Evolutionary conservation across 148 eudicot species (phyloP), one percentile per base, ranked within the genome.

Genomic region (Arctostaphylos glauca): DNA sequence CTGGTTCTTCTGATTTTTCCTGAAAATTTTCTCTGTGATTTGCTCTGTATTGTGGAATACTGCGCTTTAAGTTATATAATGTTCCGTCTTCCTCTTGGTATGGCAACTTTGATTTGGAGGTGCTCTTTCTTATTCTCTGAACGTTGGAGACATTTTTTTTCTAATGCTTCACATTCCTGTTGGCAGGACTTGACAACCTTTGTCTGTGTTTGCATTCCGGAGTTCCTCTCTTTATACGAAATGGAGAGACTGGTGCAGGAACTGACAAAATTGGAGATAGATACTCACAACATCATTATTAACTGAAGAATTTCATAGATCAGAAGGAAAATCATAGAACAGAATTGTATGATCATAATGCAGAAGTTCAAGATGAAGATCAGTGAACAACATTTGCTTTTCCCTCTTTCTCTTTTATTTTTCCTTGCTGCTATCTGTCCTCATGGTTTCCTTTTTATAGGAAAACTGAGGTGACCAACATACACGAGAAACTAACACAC

Each of bases 221-320:
- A 96, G 86, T 96, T 96, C 84, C 96, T 96, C 60, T 83, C 85
- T 49, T 91, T 96, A 13, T 94, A 96, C 59, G 99, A 96, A 90
- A 96, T 98, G 4, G 99, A 96, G 86, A 89, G 98, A 88, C 85
- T 96, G 81, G 96, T 94, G 76, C 97, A 94, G 88, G 98, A 96
- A 81, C 94, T 96, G 43, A 91, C 97, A 12, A 94, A 94, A 85
- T 94, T 93, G 70, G 99, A 96, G 92, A 96, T 96, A 72, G 98
- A 96, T 86, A 91, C 99, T 44, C 99, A 94, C 83, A 94, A 93
- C 86, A 91, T 96, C 84, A 91, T 94, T 74, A 93, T 96, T 72
- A n/a, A n/a, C n/a, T n/a, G n/a, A n/a, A n/a, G n/a, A n/a, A n/a
- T n/a, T n/a, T n/a, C n/a, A n/a, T n/a, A n/a, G n/a, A n/a, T n/a